Evolutionary conservation across 179 eudicot species (phyloP).

Genomic region (Vitellaria paradoxa): DNA sequence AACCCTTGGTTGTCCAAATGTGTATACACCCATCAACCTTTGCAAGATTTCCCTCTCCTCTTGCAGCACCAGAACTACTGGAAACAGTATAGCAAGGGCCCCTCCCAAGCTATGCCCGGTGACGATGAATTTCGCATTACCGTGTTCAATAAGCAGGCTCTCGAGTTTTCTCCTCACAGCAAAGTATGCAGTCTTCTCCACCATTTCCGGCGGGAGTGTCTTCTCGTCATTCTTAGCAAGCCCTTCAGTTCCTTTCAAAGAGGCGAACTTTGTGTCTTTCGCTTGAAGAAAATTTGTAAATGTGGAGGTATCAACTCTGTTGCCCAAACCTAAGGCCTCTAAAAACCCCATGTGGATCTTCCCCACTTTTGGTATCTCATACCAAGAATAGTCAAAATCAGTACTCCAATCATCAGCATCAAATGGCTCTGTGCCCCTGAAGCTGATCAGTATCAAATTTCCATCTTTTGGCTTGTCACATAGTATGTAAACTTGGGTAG

Average conservation of each 20-base stretch:
- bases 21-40: slow-evolving; percentile 60
- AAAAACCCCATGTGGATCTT: slow-evolving; percentile 83
- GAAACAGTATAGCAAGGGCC: slow-evolving; percentile 81
- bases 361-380: slow-evolving; percentile 65
- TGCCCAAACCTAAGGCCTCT: slow-evolving; percentile 88
- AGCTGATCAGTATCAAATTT: slow-evolving; percentile 66
- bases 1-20: slow-evolving; percentile 87
- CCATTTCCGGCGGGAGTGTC: slow-evolving; percentile 29
- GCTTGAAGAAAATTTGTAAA: slow-evolving; percentile 39
- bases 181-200: slow-evolving; percentile 61
- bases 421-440: slow-evolving; percentile 91
- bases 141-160: slow-evolving; percentile 51
- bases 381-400: slow-evolving; percentile 92
- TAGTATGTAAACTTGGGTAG: slow-evolving; percentile 74
- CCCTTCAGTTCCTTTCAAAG: neutral
- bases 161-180: slow-evolving; percentile 60
- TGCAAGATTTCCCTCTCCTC: slow-evolving; percentile 55
- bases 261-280: slow-evolving; percentile 12
- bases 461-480: slow-evolving; percentile 71
- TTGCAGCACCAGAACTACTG: slow-evolving; percentile 52
- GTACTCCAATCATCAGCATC: slow-evolving; percentile 88
- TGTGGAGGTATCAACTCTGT: slow-evolving; percentile 44
- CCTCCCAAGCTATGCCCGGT: slow-evolving; percentile 95
- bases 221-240: neutral
- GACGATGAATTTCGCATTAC: slow-evolving; percentile 63